These are phyloP conservation scores for Geranomyces variabilis DNA, from an alignment of 192 early-diverging fungal species.

Conservation along the genomic window DNA sequence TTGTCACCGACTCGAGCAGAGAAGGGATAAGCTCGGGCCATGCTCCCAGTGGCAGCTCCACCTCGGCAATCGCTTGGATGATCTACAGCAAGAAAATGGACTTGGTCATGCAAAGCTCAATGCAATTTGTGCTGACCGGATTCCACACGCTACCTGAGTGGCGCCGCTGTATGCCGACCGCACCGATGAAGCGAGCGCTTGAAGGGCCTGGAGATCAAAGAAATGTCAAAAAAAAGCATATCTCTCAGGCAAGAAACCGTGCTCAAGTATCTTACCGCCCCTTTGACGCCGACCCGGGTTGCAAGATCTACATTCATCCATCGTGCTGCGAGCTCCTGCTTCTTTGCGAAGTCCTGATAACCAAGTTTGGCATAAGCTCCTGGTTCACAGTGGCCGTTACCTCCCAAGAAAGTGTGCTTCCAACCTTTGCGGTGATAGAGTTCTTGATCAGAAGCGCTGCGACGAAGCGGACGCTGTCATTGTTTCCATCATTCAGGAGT, in stretches of 20 bases:
- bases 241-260: background rate
- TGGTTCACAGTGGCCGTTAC: background rate
- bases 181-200: constrained; percentile 54
- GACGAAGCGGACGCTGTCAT: constrained; percentile 67
- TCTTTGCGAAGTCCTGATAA: constrained; percentile 49
- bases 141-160: constrained; percentile 60
- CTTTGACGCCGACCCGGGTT: constrained; percentile 72
- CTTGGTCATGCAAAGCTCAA: too few relatives aligned
- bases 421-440: constrained; percentile 80
- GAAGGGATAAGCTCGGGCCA: constrained; percentile 87
- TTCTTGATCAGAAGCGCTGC: constrained; percentile 96
- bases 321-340: constrained; percentile 37
- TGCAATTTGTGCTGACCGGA: too few relatives aligned
- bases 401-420: too few relatives aligned
- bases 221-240: constrained; percentile 1
- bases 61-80: constrained; percentile 88
- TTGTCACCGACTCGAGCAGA: constrained; percentile 76
- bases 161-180: constrained; percentile 65
- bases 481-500: constrained; percentile 75
- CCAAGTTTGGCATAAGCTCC: background rate
- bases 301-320: constrained; percentile 69
- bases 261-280: constrained; percentile 42
- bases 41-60: constrained; percentile 84
- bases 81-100: constrained; percentile 48
- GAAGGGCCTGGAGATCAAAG: constrained; percentile 42